A percentile compares a stretch with the other conserved stretches of the same genome.
Evolutionary conservation across 2,329 filamentous ascomycete genomes (phyloP).

Genomic region (Cercospora janseana): DNA sequence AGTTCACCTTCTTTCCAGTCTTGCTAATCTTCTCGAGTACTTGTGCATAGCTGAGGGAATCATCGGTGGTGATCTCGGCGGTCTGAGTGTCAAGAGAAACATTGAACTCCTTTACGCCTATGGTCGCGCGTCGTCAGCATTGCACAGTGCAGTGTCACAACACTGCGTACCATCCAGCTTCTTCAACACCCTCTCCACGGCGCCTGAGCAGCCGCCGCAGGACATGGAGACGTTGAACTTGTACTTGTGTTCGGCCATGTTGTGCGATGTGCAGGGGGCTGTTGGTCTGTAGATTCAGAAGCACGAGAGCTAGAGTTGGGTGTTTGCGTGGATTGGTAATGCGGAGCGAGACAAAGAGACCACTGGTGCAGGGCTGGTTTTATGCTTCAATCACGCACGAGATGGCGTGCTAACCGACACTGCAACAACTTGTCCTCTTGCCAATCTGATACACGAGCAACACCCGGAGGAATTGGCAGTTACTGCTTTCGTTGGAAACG

Average conservation of each 20-base stretch:
- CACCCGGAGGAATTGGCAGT: background rate
- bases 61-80: conserved; percentile 71
- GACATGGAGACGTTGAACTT: conserved; percentile 93
- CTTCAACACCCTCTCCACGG: conserved; percentile 85
- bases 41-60: conserved; percentile 70
- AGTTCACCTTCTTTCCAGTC: conserved; percentile 90
- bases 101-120: conserved; percentile 82
- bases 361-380: conserved; percentile 3
- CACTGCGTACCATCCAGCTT: conserved; percentile 54
- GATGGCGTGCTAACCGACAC: conserved; percentile 9
- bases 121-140: background rate
- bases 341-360: conserved; percentile 1
- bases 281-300: background rate
- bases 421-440: conserved; percentile 10
- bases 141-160: background rate
- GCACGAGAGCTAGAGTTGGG: background rate
- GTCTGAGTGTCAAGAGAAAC: conserved; percentile 84
- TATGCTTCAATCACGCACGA: conserved; percentile 1
- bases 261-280: background rate
- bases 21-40: conserved; percentile 88
- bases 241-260: conserved; percentile 82
- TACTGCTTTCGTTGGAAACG: conserved; percentile 15
- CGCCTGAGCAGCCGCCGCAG: conserved; percentile 94
- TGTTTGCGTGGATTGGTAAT: conserved; percentile 17
- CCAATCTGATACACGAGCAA: background rate